Percentiles rank a stretch among this genome's conserved stretches.
phyloP scores from a whole-genome alignment of 1,284 basidiomycete species.

The Ustilago xerochloae region DNA sequence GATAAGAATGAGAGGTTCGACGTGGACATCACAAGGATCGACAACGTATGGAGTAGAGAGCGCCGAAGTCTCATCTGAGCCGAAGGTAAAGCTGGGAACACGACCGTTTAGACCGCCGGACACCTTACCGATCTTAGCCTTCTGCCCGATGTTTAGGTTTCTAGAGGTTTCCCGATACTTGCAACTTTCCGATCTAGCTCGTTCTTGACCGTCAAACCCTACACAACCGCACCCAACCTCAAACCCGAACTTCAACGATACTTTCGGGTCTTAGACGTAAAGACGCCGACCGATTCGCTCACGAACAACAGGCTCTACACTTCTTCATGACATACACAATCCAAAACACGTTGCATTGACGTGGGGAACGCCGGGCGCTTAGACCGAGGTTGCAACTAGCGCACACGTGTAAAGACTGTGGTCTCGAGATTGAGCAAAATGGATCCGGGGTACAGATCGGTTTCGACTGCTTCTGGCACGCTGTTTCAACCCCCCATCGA shows the following conservation, averaged over 20 bases:
- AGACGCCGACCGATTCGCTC: background rate
- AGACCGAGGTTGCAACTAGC: too few species aligned
- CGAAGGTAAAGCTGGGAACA: background rate
- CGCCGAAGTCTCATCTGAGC: background rate
- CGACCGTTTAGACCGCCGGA: conserved; percentile 16
- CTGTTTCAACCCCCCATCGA: too few species aligned
- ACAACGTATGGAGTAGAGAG: background rate
- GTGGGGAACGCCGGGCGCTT: background rate
- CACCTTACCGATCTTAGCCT: too few species aligned
- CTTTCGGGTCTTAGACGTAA: background rate
- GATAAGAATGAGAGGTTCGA: background rate
- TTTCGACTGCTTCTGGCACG: background rate
- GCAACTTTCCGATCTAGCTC: background rate
- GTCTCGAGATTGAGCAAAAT: too few species aligned
- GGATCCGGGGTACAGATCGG: background rate
- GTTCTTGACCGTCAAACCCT: conserved; percentile 19
- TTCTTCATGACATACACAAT: conserved; percentile 1
- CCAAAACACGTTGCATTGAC: background rate
- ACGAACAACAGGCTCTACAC: background rate
- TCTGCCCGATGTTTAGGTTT: too few species aligned
- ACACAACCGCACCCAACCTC: conserved; percentile 4
- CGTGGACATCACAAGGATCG: background rate
- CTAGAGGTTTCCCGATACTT: conserved; percentile 7
- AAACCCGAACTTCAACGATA: background rate
- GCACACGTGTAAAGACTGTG: too few species aligned